Evolutionary conservation across 495 filamentous ascomycete genomes (phyloP), one percentile per base, ranked within the genome.

Genomic region (Pyrenopolyporus hunteri): DNA sequence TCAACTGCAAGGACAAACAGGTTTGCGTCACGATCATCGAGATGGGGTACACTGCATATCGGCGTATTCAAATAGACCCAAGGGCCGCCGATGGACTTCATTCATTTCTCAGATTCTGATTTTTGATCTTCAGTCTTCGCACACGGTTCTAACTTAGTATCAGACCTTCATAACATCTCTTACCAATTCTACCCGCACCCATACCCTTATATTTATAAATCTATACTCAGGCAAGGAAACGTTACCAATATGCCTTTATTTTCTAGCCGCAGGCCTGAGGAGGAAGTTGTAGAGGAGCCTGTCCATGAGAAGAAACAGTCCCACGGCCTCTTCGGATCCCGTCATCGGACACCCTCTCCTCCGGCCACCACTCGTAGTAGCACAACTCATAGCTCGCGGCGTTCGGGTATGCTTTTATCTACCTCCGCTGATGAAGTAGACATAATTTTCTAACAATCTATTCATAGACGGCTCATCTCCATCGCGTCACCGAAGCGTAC

Each of bases 221-320:
- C 14, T 19, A 40, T 40, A 42, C 19, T 42, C 13, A n/a, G n/a
- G n/a, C n/a, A 53, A 11, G 26, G 57, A 39, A 22, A 23, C 14
- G 33, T 22, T 14, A 20, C 47, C 63, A 77, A 60, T 23, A 82
- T 82, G 78, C 77, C 78, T 70, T 66, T 82, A 49, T 82, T 82
- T 72, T 74, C 73, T 23, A 75, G 73, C 53, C 71, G 73, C 65
- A 45, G 56, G 36, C 59, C 66, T 13, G 56, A 66, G 22, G 61
- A 74, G 16, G 73, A 76, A 39, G 73, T 74, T n/a, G 69, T 66
- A 13, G 51, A 70, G 14, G 64, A 74, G 61, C 76, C 74, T 22
- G 67, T 70, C 17, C 62, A 63, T 23, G 67, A 75, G 43, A 71
- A 74, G 54, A 73, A 70, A 63, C 74, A 72, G n/a, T 58, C 47